Base-by-base conservation (phyloP, 2,329 filamentous ascomycete species). In the Apiospora rasikravindrae region DNA sequence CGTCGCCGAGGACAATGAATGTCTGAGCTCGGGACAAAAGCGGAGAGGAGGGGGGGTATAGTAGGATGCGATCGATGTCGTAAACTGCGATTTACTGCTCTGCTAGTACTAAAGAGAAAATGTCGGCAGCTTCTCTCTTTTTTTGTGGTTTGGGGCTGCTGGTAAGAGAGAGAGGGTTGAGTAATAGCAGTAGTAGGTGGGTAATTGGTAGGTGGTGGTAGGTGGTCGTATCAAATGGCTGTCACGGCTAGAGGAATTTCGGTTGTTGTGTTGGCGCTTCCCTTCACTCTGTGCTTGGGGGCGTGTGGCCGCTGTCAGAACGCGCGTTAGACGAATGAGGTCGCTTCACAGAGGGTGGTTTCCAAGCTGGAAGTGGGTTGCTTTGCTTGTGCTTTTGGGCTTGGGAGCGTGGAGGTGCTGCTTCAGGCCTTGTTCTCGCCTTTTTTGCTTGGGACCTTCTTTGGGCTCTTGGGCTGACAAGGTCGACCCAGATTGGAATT, bases 1-100 rank as follows among this genome's bases (percentile, higher is more conserved):
- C 78, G 77, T 80, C 77, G 77, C 71, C 66, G 72, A 69, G 67
- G 70, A 73, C 75, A 75, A 73, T 70, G 72, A 66, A 71, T 67
- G 67, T 67, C 61, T 69, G 57, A 61, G 66, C 51, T 53, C 64
- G 70, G 67, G 71, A 71, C 70, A 73, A 77, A 72, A 76, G 71
- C 71, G 71, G 71, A 70, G 70, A 67, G 44, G 67, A 42, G 61
- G 22, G 53, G 47, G 37, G 47, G 40, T 37, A 67, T 44, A n/a
- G 57, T 64, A 64, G 57, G 57, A 64, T 64, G 57, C 57, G 57
- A 64, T 64, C 44, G 71, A 69, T 69, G 64, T 44, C 49, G 57
- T 68, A 72, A 64, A 68, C 33, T 71, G 70, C 70, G 26, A 71
- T 69, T 42, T 71, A 71, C 68, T 42, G 47, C 68, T 57, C 68